These are phyloP conservation scores for Arthromyces matolae DNA, from an alignment of 768 basidiomycete species.

Conservation along the genomic window DNA sequence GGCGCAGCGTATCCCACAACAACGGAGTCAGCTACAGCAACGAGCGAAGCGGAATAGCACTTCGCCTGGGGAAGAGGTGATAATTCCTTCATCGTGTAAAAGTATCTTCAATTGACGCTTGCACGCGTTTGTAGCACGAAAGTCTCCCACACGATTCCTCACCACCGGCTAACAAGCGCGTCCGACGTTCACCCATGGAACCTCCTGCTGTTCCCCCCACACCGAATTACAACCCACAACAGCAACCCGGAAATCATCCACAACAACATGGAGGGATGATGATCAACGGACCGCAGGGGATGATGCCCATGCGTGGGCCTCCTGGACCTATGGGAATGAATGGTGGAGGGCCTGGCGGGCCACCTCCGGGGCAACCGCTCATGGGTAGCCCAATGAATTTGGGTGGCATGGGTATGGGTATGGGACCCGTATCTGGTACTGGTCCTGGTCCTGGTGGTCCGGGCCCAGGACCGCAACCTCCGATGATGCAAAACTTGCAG, in stretches of 20 bases:
- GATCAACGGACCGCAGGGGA: slow-evolving; percentile 28
- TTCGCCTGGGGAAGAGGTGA: slow-evolving; percentile 60
- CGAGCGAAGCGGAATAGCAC: slow-evolving; percentile 52
- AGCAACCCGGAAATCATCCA: slow-evolving; percentile 23
- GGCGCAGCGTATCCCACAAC: slow-evolving; percentile 26
- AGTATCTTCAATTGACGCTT: background rate
- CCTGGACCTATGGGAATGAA: slow-evolving; percentile 24
- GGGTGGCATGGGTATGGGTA: slow-evolving; percentile 20
- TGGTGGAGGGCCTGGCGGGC: slow-evolving; percentile 14
- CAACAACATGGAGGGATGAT: slow-evolving; percentile 33
- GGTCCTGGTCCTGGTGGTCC: background rate
- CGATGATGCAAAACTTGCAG: slow-evolving; percentile 17
- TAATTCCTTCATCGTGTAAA: background rate
- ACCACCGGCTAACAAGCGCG: slow-evolving; percentile 54
- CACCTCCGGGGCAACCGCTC: slow-evolving; percentile 20
- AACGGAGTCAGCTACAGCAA: slow-evolving; percentile 25
- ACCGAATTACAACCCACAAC: slow-evolving; percentile 22
- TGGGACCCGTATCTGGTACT: too few species aligned
- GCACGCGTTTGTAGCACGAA: slow-evolving; percentile 37
- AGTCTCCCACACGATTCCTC: slow-evolving; percentile 48
- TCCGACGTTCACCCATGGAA: slow-evolving; percentile 48
- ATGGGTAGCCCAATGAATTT: slow-evolving; percentile 25
- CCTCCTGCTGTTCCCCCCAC: slow-evolving; percentile 34
- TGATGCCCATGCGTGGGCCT: slow-evolving; percentile 35
- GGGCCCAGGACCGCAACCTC: slow-evolving; percentile 13